phyloP scores from a whole-genome alignment of 306 rosid species.

The Coriaria nepalensis region DNA sequence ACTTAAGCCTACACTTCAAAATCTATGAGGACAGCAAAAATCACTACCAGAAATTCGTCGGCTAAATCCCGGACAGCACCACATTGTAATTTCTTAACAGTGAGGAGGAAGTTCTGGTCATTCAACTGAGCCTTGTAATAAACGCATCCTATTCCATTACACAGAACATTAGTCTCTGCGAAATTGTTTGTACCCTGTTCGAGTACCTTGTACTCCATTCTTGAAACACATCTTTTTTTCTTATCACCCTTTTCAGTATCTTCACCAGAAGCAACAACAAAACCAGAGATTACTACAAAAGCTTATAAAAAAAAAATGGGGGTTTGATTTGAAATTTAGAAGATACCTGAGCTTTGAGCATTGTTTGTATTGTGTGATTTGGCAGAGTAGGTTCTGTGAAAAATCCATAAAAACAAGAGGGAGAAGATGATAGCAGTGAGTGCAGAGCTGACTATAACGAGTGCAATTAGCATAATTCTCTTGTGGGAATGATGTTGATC shows the following conservation, averaged over 20 bases:
- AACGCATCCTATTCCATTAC: conserved; percentile 82
- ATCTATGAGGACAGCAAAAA: not conserved
- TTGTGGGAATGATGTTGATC: conserved; percentile 33
- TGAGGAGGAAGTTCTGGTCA: conserved; percentile 41
- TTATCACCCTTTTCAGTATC: conserved; percentile 73
- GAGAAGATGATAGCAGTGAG: conserved; percentile 31
- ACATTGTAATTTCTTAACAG: conserved; percentile 66
- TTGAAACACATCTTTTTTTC: conserved; percentile 41
- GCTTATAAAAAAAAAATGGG: too few relatives aligned
- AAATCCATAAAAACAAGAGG: conserved; percentile 44
- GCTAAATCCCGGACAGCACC: conserved; percentile 33
- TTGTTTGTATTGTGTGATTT: conserved; percentile 16
- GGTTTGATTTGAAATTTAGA: too few relatives aligned
- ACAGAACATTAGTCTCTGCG: conserved; percentile 56
- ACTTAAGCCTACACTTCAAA: not conserved
- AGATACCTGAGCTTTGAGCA: conserved; percentile 31
- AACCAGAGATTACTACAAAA: too few relatives aligned
- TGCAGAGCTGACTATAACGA: conserved; percentile 26
- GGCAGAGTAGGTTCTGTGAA: conserved; percentile 21
- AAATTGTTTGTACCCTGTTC: conserved; percentile 59
- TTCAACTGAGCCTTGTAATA: conserved; percentile 61
- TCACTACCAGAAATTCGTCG: conserved; percentile 61
- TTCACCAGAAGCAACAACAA: conserved; percentile 16
- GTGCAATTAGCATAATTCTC: conserved; percentile 34
- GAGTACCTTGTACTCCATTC: conserved; percentile 54